Percentiles rank a stretch among this genome's conserved stretches.
Evolutionary conservation across 2,329 filamentous ascomycete genomes (phyloP).

Genomic region (Trichoderma sp.): DNA sequence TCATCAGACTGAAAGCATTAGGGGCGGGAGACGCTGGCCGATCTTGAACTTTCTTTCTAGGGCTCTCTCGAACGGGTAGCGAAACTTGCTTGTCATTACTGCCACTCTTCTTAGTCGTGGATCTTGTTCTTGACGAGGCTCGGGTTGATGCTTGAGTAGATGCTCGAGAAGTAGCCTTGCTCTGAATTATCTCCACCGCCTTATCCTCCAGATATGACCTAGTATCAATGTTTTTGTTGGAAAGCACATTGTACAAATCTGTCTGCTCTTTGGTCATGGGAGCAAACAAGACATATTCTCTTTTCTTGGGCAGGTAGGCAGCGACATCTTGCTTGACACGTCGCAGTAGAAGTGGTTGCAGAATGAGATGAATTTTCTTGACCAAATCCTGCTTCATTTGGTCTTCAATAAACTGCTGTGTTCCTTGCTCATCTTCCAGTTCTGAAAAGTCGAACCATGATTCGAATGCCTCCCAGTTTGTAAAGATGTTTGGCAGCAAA

Average conservation of each 20-base stretch:
- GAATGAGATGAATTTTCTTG: constrained; percentile 84
- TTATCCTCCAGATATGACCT: constrained; percentile 83
- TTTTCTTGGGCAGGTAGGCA: constrained; percentile 86
- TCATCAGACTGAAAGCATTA: constrained; percentile 58
- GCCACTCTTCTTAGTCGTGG: background rate
- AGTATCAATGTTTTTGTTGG: constrained; percentile 58
- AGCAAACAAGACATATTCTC: constrained; percentile 93
- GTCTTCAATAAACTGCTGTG: constrained; percentile 77
- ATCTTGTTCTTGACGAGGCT: constrained; percentile 40
- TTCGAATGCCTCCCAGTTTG: constrained; percentile 89
- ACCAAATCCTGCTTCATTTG: constrained; percentile 57
- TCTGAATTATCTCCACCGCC: constrained; percentile 63
- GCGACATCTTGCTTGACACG: constrained; percentile 94
- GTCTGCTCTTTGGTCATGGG: constrained; percentile 89
- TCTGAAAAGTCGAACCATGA: constrained; percentile 97
- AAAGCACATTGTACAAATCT: constrained; percentile 75
- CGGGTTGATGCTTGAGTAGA: constrained; percentile 32
- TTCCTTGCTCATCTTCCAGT: constrained; percentile 77
- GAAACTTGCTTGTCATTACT: constrained; percentile 30
- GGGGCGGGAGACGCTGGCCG: constrained; percentile 27
- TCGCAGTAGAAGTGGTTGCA: constrained; percentile 87
- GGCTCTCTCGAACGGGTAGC: constrained; percentile 42
- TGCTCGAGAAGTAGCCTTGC: constrained; percentile 14
- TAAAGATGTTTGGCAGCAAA: constrained; percentile 87
- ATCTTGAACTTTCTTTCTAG: constrained; percentile 35